A percentile compares a stretch with the other conserved stretches of the same genome.
Conservation (phyloP, 2,329 filamentous ascomycete genomes). For the Lizonia empirigonia region DNA sequence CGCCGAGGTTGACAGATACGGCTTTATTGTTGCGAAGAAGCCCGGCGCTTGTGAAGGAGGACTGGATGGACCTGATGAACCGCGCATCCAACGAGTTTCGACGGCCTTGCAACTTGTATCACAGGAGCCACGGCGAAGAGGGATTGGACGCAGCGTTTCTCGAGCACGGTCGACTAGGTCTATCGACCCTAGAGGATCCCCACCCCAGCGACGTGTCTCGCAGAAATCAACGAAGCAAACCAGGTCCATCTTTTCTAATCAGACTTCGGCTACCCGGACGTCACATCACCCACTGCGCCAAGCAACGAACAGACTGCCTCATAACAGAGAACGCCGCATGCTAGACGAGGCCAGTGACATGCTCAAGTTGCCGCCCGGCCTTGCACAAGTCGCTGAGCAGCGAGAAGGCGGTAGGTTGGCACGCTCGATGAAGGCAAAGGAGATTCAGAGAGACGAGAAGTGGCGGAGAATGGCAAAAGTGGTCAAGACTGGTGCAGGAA, state of each 20-base stretch:
- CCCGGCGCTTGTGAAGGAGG: slow-evolving; percentile 40
- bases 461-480: slow-evolving; percentile 69
- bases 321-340: slow-evolving; percentile 59
- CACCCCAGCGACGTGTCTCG: slow-evolving; percentile 49
- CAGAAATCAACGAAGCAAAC: slow-evolving; percentile 53
- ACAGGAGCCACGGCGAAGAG: slow-evolving; percentile 60
- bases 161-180: slow-evolving; percentile 52
- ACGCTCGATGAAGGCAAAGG: slow-evolving; percentile 61
- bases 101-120: slow-evolving; percentile 64
- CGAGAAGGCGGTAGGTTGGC: slow-evolving; percentile 56
- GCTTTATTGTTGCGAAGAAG: slow-evolving; percentile 62
- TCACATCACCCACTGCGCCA: slow-evolving; percentile 55
- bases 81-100: slow-evolving; percentile 62
- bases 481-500: slow-evolving; percentile 53
- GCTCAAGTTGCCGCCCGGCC: slow-evolving; percentile 64
- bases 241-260: slow-evolving; percentile 44
- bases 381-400: slow-evolving; percentile 52
- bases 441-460: slow-evolving; percentile 67
- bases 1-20: slow-evolving; percentile 67
- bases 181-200: slow-evolving; percentile 45
- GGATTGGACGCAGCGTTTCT: slow-evolving; percentile 57
- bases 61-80: slow-evolving; percentile 40
- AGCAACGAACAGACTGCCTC: slow-evolving; percentile 59
- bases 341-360: slow-evolving; percentile 68
- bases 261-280: slow-evolving; percentile 50